Conservation (phyloP, 768 basidiomycete species). For the Termitomyces heimii region DNA sequence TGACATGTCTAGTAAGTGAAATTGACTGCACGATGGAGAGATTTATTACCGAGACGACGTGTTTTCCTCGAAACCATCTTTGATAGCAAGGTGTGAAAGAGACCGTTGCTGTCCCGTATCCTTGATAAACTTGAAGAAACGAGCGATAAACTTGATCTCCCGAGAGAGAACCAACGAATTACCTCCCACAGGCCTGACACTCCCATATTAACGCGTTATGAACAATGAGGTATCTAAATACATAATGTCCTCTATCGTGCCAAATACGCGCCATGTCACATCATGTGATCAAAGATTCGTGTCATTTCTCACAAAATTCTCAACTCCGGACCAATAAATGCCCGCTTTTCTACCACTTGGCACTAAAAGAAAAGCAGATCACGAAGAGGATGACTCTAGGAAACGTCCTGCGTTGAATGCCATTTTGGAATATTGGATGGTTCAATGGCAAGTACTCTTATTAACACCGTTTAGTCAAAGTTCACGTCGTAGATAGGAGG, state of each 20-base stretch:
- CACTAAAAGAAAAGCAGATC: constrained; percentile 31
- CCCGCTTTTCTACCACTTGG: constrained; percentile 24
- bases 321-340: no score
- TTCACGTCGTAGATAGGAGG: constrained; percentile 38
- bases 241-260: no score
- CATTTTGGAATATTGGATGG: constrained; percentile 55
- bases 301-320: no score
- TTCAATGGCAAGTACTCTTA: constrained; percentile 56
- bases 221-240: background rate
- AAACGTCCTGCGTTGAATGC: constrained; percentile 26
- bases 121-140: background rate
- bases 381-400: constrained; percentile 17
- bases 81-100: background rate
- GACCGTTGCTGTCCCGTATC: background rate
- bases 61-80: background rate
- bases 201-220: background rate
- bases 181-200: background rate
- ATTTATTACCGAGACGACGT: background rate
- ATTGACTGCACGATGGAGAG: no score
- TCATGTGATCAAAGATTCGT: background rate
- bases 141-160: background rate
- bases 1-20: background rate
- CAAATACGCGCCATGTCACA: constrained; percentile 1
- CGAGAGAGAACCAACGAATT: background rate
- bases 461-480: background rate